phyloP scores from a whole-genome alignment of 2,329 filamentous ascomycete genomes.

The Aureobasidium sp. region DNA sequence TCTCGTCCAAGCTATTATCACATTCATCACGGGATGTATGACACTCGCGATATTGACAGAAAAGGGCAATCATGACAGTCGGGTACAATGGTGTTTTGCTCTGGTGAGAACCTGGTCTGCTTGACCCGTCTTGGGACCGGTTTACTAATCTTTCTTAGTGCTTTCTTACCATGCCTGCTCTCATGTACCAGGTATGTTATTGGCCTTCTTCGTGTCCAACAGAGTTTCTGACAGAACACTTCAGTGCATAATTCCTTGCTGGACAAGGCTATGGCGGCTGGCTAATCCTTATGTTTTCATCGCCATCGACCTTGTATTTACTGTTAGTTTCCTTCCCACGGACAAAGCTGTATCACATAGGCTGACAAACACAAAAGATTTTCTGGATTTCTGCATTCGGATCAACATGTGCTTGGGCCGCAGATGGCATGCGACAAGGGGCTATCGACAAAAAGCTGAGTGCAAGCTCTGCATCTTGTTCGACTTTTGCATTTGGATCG shows the following conservation, averaged over 20 bases:
- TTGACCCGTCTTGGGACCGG: neutral
- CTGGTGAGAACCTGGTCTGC: constrained; percentile 39
- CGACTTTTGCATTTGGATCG: neutral
- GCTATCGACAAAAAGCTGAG: neutral
- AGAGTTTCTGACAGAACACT: neutral
- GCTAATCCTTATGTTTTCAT: neutral
- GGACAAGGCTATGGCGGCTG: constrained; percentile 12
- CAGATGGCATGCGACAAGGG: neutral
- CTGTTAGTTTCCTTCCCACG: neutral
- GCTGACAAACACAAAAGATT: neutral
- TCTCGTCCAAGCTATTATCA: constrained; percentile 46
- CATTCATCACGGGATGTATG: constrained; percentile 53
- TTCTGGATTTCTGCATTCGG: constrained; percentile 9
- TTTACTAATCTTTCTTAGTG: neutral
- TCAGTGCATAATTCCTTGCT: constrained; percentile 13
- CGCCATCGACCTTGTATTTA: neutral
- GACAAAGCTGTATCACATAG: neutral
- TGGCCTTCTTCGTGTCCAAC: neutral
- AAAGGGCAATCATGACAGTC: constrained; percentile 46
- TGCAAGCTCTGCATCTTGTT: neutral
- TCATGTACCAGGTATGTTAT: constrained; percentile 3
- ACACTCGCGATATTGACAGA: constrained; percentile 54
- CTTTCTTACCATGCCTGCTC: constrained; percentile 12
- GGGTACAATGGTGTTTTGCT: constrained; percentile 51
- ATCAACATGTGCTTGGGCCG: constrained; percentile 1